Evolutionary conservation across 306 rosid genomes (phyloP).

Genomic region (Dicorynia guianensis): DNA sequence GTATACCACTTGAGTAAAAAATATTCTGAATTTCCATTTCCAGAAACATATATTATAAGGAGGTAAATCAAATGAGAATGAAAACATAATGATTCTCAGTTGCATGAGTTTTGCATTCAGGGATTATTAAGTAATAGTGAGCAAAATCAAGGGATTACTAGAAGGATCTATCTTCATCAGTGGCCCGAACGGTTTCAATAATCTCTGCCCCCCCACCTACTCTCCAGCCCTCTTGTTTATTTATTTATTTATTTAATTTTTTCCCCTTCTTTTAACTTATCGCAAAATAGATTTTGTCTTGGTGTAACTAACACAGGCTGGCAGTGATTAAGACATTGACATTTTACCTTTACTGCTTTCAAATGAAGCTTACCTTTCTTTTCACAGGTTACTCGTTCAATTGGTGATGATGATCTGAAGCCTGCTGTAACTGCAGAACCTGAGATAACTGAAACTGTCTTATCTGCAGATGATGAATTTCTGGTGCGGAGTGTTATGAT

Average conservation of each 20-base stretch:
- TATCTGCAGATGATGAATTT: constrained; percentile 77
- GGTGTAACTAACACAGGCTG: constrained; percentile 2
- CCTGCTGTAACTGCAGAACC: constrained; percentile 98
- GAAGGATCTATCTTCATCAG: not conserved
- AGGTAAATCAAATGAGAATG: not conserved
- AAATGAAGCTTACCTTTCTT: not conserved
- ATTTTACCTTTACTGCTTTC: constrained; percentile 9
- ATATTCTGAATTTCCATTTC: not conserved
- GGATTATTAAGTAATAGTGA: not conserved
- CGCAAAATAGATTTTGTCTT: not conserved
- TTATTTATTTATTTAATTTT: not conserved
- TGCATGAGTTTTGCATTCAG: not conserved
- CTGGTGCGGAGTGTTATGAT: constrained; percentile 56
- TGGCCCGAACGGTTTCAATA: not conserved
- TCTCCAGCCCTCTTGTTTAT: no score
- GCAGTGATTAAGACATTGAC: constrained; percentile 3
- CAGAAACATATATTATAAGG: not conserved
- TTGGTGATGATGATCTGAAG: constrained; percentile 92
- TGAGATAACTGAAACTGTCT: constrained; percentile 70
- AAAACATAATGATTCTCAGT: constrained; percentile 1
- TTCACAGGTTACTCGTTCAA: constrained; percentile 89
- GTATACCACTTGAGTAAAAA: not conserved
- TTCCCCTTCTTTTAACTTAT: not conserved
- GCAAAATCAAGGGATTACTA: not conserved
- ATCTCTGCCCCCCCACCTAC: not conserved